Evolutionary conservation across 805 yeast species (phyloP), one percentile per base, ranked within the genome.

Genomic region (Yarrowia sp.): DNA sequence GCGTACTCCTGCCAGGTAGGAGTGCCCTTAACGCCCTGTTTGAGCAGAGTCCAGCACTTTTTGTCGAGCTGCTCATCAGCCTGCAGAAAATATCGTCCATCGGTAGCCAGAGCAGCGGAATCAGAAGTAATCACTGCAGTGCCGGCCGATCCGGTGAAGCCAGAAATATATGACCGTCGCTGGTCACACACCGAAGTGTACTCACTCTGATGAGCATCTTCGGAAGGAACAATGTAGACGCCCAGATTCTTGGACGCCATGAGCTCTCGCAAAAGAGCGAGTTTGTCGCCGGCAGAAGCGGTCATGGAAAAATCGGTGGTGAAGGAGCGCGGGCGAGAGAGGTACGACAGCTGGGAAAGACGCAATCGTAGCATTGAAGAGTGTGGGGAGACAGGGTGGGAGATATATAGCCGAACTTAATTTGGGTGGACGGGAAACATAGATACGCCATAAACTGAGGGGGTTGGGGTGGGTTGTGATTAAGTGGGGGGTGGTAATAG

Each of bases 171-270:
- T 64, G 84, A 88, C 65, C 98, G 81, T 70, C 97, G 84, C 73
- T 88, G 90, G 74, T 93, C 98, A 13, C 87, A 84, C 1, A 82
- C 77, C 0, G 95, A 83, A 8, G 93, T 93, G 71, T 92, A 92
- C 77, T 93, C 99, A 32, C 92, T 86, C 74, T 89, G 93, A 75
- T 93, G 99, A 70, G 90, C 96, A 73, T 93, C 99, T 74, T 91
- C 97, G 44, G 96, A 86, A 18, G 93, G 91, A 9, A 90, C 84
- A 32, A 85, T 80, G 74, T 95, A 93, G 38, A 90, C 86, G 10
- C 87, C 90, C 42, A 93, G 73, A 39, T 83, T 84, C 65, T 84
- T 74, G 50, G 80, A 76, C 48, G 80, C 82, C 92, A 95, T 90
- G 67, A 82, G 79, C 44, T 76, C 70, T 71, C 98, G 82, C 66